Percentiles rank a stretch among this genome's conserved stretches.
phyloP scores from a whole-genome alignment of 108 stramenopile genomes.

The Discostella pseudostelligera region DNA sequence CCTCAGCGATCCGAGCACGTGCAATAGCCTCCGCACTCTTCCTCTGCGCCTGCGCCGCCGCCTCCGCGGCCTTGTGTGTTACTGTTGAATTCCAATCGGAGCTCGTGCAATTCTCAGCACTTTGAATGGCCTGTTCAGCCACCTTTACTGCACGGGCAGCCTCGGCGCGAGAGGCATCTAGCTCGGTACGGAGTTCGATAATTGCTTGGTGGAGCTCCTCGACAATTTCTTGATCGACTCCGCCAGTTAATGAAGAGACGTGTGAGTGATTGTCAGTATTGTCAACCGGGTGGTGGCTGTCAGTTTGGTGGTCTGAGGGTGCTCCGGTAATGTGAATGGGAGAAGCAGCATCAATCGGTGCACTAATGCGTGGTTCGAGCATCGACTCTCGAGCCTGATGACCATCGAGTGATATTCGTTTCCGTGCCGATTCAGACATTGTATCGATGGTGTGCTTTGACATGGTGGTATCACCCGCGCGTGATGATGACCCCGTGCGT shows the following conservation, averaged over 20 bases:
- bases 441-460: constrained; percentile 12
- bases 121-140: constrained; percentile 90
- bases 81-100: constrained; percentile 87
- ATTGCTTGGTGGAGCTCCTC: constrained; percentile 86
- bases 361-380: constrained; percentile 34
- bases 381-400: constrained; percentile 34
- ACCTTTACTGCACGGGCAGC: constrained; percentile 88
- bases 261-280: constrained; percentile 53
- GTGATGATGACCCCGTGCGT: constrained; percentile 8
- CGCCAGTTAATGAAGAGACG: constrained; percentile 87
- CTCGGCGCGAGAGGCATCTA: constrained; percentile 85
- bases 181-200: constrained; percentile 65
- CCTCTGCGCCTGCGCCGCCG: constrained; percentile 86
- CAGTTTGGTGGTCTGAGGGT: too few species aligned
- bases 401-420: constrained; percentile 34
- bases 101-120: constrained; percentile 77
- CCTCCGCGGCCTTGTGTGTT: constrained; percentile 90
- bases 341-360: constrained; percentile 2
- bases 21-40: constrained; percentile 83
- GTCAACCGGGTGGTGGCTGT: background rate
- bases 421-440: constrained; percentile 44
- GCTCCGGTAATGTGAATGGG: background rate
- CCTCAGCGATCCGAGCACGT: constrained; percentile 77
- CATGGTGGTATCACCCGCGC: constrained; percentile 11
- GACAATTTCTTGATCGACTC: constrained; percentile 86